phyloP scores from a whole-genome alignment of 345 rosid species.

The Eutrema heterophyllum region DNA sequence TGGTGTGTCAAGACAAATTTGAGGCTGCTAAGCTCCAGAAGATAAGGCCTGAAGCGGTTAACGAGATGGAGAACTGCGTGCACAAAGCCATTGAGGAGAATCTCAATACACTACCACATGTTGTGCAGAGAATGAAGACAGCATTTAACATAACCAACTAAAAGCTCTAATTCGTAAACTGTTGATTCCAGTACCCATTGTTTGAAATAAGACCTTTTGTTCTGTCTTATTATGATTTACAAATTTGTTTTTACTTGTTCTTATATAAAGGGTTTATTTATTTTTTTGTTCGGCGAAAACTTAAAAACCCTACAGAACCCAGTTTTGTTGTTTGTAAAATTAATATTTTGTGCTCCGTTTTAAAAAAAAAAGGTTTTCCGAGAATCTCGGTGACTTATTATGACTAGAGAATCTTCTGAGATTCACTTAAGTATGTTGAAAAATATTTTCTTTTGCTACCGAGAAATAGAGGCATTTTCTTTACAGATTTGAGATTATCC shows the following conservation, averaged over 20 bases:
- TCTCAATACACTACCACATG: slow-evolving; percentile 60
- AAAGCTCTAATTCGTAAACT: not conserved
- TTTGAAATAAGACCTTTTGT: not conserved
- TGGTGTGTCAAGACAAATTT: slow-evolving; percentile 90
- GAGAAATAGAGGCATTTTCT: no score
- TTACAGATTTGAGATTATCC: no score
- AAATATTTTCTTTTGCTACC: no score
- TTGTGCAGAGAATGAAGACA: slow-evolving; percentile 60
- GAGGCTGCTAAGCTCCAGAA: slow-evolving; percentile 69
- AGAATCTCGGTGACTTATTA: no score
- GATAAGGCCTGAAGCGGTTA: slow-evolving; percentile 44
- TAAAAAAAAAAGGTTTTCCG: no score
- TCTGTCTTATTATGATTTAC: not conserved
- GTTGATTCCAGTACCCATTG: not conserved
- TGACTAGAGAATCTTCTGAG: no score
- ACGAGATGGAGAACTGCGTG: slow-evolving; percentile 69
- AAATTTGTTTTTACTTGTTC: not conserved
- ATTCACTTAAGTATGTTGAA: no score
- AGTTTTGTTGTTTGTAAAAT: no score
- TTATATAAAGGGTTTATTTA: not conserved
- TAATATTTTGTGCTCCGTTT: no score
- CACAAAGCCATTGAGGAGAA: slow-evolving; percentile 64
- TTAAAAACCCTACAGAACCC: no score
- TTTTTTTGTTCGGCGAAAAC: no score
- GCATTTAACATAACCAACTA: slow-evolving; percentile 39